A percentile compares a stretch with the other conserved stretches of the same genome.
phyloP scores from a whole-genome alignment of 2,329 filamentous ascomycete genomes.

The Fusarium buharicum region DNA sequence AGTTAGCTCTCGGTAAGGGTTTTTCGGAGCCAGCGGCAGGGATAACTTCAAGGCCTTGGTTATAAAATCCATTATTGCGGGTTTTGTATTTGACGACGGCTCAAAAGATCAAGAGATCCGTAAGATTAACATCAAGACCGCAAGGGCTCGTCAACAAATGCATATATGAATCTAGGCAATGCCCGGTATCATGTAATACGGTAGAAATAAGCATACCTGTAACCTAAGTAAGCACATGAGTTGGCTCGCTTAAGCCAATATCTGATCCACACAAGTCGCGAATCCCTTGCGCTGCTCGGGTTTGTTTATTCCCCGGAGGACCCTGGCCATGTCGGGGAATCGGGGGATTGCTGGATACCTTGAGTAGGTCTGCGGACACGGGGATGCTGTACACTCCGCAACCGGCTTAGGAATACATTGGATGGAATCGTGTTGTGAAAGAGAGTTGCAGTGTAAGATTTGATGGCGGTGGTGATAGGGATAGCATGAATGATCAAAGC shows the following conservation, averaged over 20 bases:
- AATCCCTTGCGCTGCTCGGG: slow-evolving; percentile 9
- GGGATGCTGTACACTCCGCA: slow-evolving; percentile 26
- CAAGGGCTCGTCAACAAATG: no score
- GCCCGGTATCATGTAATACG: no score
- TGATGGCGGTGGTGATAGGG: background rate
- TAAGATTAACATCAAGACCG: no score
- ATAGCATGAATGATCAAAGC: background rate
- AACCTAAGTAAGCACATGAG: no score
- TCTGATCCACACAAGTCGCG: background rate
- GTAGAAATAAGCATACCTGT: no score
- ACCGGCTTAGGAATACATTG: background rate
- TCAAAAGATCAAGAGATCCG: no score
- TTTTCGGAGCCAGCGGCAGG: background rate
- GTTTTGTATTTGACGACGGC: no score
- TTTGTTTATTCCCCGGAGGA: slow-evolving; percentile 20
- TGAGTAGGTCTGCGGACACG: background rate
- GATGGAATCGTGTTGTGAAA: background rate
- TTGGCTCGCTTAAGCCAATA: background rate
- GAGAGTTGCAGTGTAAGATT: no score
- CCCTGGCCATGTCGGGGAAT: slow-evolving; percentile 2
- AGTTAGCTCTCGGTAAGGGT: slow-evolving; percentile 23
- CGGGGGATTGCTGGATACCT: slow-evolving; percentile 11
- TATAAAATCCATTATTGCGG: no score
- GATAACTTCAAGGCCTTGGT: background rate
- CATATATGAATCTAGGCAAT: no score